Conservation (phyloP, 306 rosid species). For the Dalbergia oliveri region DNA sequence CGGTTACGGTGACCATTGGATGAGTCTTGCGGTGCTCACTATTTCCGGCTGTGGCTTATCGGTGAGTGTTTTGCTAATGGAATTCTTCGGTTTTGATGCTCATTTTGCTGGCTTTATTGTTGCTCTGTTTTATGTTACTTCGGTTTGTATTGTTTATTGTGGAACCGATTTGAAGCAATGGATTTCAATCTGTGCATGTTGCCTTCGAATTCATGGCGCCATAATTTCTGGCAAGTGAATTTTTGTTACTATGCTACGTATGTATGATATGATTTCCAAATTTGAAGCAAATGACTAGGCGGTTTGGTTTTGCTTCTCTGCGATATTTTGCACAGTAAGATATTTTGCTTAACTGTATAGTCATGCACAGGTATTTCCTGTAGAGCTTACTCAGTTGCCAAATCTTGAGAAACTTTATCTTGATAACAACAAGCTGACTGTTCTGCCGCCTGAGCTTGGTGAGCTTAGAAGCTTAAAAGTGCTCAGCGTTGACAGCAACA, state of each 20-base stretch:
- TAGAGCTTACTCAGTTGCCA: slow-evolving; percentile 80
- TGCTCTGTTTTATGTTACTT: slow-evolving; percentile 16
- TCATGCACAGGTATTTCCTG: slow-evolving; percentile 72
- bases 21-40: slow-evolving; percentile 70
- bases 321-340: slow-evolving; percentile 23
- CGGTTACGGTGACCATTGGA: slow-evolving; percentile 79
- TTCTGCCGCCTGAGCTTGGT: slow-evolving; percentile 89
- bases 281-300: background rate
- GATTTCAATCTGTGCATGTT: background rate
- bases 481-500: slow-evolving; percentile 85
- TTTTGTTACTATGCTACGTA: background rate
- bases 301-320: slow-evolving; percentile 30
- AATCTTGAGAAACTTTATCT: slow-evolving; percentile 86
- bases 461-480: slow-evolving; percentile 82
- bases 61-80: slow-evolving; percentile 58
- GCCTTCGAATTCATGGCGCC: background rate
- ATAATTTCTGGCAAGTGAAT: background rate
- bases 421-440: slow-evolving; percentile 76
- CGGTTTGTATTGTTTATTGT: slow-evolving; percentile 12
- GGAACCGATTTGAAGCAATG: slow-evolving; percentile 6
- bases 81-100: slow-evolving; percentile 8
- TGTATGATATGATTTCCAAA: slow-evolving; percentile 30
- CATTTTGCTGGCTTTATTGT: background rate
- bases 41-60: slow-evolving; percentile 78
- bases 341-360: background rate